Conservation (phyloP, 176 grass and related monocot genomes). For the Poa pratensis region DNA sequence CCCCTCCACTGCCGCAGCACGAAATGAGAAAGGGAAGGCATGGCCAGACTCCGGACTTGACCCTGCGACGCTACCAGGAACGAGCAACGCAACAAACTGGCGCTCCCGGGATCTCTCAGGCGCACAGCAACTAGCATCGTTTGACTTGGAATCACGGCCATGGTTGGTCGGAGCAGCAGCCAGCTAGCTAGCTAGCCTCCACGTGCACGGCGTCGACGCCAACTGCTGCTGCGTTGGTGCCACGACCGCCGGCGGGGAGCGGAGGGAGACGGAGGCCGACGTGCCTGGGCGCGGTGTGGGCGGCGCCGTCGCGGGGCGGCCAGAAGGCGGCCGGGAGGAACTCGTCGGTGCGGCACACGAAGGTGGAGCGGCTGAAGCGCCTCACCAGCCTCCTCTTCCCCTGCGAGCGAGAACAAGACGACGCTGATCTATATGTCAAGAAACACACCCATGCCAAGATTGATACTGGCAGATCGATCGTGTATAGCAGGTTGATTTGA, state of each 20-base stretch:
- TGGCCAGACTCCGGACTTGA: conserved; percentile 5
- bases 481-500: background rate
- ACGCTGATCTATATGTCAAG: too few species aligned
- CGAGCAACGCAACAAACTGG: background rate
- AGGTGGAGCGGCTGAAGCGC: conserved; percentile 38
- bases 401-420: conserved; percentile 22
- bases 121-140: background rate
- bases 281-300: background rate
- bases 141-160: background rate
- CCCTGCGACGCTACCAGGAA: background rate
- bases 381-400: conserved; percentile 45
- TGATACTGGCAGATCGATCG: background rate
- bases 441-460: too few species aligned
- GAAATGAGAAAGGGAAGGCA: conserved; percentile 31
- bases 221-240: background rate
- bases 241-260: too few species aligned
- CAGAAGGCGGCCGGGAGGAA: conserved; percentile 62
- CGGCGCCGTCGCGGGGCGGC: conserved; percentile 59
- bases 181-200: background rate
- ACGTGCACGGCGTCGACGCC: background rate
- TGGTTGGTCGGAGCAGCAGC: background rate
- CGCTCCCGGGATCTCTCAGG: background rate
- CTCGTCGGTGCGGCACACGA: conserved; percentile 49
- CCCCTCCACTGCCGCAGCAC: background rate
- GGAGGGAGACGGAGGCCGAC: conserved; percentile 22